phyloP scores from a whole-genome alignment of 805 yeast species.

The Saccharomyces kudriavzevii region DNA sequence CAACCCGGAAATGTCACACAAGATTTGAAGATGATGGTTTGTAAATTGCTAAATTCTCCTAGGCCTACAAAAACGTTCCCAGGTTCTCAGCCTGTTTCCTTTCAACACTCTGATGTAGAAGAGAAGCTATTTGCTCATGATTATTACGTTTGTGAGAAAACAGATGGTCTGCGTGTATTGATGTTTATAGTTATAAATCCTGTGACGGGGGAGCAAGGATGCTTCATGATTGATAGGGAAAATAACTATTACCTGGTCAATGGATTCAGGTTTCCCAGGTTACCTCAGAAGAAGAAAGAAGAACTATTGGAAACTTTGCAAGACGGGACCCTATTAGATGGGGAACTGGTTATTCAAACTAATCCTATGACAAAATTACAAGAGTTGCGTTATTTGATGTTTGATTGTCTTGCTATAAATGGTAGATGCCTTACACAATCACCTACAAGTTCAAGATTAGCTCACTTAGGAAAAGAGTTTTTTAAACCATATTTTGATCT shows the following conservation, averaged over 20 bases:
- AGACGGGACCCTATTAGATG: conserved; percentile 85
- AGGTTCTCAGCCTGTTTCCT: conserved; percentile 94
- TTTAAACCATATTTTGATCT: conserved; percentile 74
- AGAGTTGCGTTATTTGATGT: conserved; percentile 74
- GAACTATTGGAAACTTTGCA: conserved; percentile 46
- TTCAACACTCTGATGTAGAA: conserved; percentile 62
- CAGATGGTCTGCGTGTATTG: conserved; percentile 86
- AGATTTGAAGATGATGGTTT: conserved; percentile 60
- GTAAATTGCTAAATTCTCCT: conserved; percentile 49
- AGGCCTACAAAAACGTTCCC: conserved; percentile 52
- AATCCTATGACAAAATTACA: conserved; percentile 46
- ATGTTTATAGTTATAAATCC: conserved; percentile 56
- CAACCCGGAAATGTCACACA: conserved; percentile 66
- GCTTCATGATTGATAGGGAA: conserved; percentile 80
- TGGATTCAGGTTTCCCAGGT: conserved; percentile 72
- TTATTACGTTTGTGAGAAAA: conserved; percentile 90
- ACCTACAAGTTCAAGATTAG: conserved; percentile 72
- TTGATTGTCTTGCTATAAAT: conserved; percentile 84
- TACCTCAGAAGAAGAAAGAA: conserved; percentile 28
- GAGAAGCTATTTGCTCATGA: conserved; percentile 60
- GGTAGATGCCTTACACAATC: conserved; percentile 63
- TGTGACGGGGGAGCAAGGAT: conserved; percentile 75
- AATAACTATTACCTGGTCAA: conserved; percentile 79
- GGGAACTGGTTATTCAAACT: conserved; percentile 76
- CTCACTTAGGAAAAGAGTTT: conserved; percentile 73